Evolutionary conservation across 1,139 yeast genomes (phyloP).

Genomic region (Protomyces macrosporus): DNA sequence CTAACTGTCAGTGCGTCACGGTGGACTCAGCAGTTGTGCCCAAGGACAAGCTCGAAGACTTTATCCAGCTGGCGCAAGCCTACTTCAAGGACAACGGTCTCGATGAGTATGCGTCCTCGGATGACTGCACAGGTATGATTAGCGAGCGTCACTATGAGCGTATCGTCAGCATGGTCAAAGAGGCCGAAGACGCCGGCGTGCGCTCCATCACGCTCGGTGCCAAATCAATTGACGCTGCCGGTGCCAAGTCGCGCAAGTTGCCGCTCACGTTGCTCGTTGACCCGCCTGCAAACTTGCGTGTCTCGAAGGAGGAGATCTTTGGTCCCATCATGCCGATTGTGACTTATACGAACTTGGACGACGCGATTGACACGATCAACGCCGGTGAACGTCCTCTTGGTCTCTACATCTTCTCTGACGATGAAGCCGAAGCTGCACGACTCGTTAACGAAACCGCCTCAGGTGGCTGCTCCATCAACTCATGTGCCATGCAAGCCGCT

Average conservation of each 20-base stretch:
- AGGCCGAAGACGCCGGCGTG: constrained; percentile 41
- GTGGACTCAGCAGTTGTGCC: constrained; percentile 72
- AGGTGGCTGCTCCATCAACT: constrained; percentile 73
- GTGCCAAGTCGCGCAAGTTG: constrained; percentile 68
- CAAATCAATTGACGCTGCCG: constrained; percentile 42
- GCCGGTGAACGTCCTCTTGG: constrained; percentile 81
- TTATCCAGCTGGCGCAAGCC: constrained; percentile 46
- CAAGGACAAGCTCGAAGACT: constrained; percentile 48
- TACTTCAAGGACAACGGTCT: constrained; percentile 42
- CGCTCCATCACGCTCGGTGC: constrained; percentile 62
- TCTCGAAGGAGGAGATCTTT: constrained; percentile 56
- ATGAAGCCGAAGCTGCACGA: constrained; percentile 37
- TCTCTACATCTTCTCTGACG: constrained; percentile 53
- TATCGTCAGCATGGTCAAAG: constrained; percentile 45
- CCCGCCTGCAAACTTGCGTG: background rate
- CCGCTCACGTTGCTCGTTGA: constrained; percentile 46
- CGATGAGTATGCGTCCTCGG: constrained; percentile 1
- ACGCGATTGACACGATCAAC: constrained; percentile 49
- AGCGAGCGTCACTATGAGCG: constrained; percentile 54
- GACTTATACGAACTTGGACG: constrained; percentile 48
- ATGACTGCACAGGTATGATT: constrained; percentile 57
- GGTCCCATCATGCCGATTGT: constrained; percentile 82
- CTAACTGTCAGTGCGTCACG: constrained; percentile 51
- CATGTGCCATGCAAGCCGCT: constrained; percentile 66
- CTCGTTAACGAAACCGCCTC: constrained; percentile 59